Evolutionary conservation across 768 basidiomycete species (phyloP).

Genomic region (Pleurotus djamor): DNA sequence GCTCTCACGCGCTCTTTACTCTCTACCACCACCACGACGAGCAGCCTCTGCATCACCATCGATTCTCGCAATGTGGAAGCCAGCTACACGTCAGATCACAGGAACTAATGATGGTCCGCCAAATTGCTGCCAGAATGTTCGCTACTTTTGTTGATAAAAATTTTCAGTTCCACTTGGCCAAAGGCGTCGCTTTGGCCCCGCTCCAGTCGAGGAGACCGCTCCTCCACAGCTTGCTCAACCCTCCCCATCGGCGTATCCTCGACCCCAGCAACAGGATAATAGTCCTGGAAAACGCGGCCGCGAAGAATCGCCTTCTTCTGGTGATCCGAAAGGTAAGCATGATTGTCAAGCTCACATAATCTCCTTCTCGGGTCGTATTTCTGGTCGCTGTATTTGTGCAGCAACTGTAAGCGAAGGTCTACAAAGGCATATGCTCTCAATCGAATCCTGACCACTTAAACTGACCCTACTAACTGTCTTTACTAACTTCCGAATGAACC

Average conservation of each 20-base stretch:
- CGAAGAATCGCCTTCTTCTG: constrained; percentile 62
- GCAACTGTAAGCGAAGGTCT: constrained; percentile 16
- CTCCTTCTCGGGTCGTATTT: constrained; percentile 9
- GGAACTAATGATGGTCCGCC: constrained; percentile 90
- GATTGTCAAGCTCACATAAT: constrained; percentile 13
- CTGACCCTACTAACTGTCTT: constrained; percentile 53
- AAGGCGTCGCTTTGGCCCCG: constrained; percentile 90
- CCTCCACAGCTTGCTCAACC: constrained; percentile 87
- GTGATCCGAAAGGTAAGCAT: constrained; percentile 76
- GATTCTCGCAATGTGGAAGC: constrained; percentile 65
- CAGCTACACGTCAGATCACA: constrained; percentile 84
- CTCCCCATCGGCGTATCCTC: constrained; percentile 83
- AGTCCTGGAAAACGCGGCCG: constrained; percentile 58
- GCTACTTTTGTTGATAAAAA: too few relatives aligned
- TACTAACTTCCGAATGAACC: constrained; percentile 28
- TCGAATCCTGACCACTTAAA: constrained; percentile 31
- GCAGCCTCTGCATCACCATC: background rate
- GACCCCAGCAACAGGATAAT: constrained; percentile 50
- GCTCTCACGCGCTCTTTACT: constrained; percentile 21
- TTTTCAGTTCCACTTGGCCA: constrained; percentile 74
- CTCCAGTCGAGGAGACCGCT: constrained; percentile 75
- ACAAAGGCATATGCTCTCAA: constrained; percentile 17
- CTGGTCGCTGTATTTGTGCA: constrained; percentile 17
- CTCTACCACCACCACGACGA: constrained; percentile 15
- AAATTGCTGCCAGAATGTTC: constrained; percentile 11